Evolutionary conservation across 2,329 filamentous ascomycete genomes (phyloP).

Genomic region (Neonectria sp.): DNA sequence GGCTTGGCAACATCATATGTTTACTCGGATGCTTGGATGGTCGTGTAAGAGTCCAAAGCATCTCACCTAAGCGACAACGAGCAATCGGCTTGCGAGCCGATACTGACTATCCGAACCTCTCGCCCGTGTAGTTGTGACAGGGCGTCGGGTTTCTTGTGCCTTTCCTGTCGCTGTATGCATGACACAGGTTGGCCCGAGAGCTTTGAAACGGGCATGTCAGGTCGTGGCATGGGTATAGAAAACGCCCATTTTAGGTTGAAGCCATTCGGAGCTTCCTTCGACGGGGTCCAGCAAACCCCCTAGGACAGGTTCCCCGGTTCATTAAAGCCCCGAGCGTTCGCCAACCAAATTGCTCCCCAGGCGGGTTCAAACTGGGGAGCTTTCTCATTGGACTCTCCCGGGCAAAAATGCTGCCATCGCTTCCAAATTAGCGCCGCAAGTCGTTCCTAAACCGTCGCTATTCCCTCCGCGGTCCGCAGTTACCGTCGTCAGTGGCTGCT

Average conservation of each 20-base stretch:
- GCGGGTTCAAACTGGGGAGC: neutral
- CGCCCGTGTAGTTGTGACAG: neutral
- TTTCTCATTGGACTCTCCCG: slow-evolving; percentile 13
- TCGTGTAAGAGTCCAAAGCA: neutral
- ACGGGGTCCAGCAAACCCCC: neutral
- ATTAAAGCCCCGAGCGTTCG: slow-evolving; percentile 12
- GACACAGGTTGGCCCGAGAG: neutral
- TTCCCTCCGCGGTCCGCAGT: slow-evolving; percentile 1
- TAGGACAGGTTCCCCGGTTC: slow-evolving; percentile 1
- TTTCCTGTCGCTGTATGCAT: neutral
- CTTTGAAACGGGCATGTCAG: slow-evolving; percentile 15
- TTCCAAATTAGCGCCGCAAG: slow-evolving; percentile 26
- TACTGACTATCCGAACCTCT: neutral
- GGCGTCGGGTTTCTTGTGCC: neutral
- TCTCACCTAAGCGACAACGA: neutral
- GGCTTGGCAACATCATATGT: neutral
- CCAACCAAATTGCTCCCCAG: slow-evolving; percentile 4
- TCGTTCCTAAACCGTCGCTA: slow-evolving; percentile 27
- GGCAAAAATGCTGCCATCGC: slow-evolving; percentile 6
- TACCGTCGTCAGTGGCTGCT: slow-evolving; percentile 11
- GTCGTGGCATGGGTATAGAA: neutral
- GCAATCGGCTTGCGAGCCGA: neutral
- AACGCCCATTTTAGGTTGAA: slow-evolving; percentile 8
- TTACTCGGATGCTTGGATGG: slow-evolving; percentile 1
- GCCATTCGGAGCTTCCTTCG: slow-evolving; percentile 9